A percentile compares a stretch with the other conserved stretches of the same genome.
Evolutionary conservation across 2,329 filamentous ascomycete species (phyloP).

Genomic region (Emergomyces orientalis): DNA sequence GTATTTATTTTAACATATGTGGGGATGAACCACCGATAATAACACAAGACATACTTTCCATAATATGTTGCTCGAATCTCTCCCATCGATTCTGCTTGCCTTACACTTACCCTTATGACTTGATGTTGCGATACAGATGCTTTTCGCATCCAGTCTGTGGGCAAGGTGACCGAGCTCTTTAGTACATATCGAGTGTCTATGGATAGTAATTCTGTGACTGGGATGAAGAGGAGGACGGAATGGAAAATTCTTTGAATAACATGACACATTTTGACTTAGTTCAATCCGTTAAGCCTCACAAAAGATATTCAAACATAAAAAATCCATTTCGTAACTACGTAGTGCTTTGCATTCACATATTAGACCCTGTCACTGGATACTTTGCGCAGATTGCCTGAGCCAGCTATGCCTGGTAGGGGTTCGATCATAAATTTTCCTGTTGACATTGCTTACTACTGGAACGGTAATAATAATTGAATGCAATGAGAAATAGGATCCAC

Average conservation of each 20-base stretch:
- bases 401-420: no score
- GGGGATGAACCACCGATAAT: background rate
- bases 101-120: background rate
- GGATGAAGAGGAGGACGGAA: background rate
- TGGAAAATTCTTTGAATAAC: background rate
- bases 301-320: background rate
- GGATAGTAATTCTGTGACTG: background rate
- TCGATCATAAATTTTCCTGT: background rate
- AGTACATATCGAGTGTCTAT: background rate
- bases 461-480: background rate
- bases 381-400: background rate
- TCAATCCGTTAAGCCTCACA: background rate
- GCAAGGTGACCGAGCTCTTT: background rate
- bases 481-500: background rate
- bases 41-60: background rate
- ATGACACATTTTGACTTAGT: background rate
- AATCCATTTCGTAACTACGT: background rate
- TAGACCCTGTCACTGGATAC: background rate
- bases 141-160: background rate
- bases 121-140: background rate
- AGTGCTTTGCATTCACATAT: background rate
- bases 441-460: background rate
- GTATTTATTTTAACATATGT: background rate
- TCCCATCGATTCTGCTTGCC: conserved; percentile 2
- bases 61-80: background rate